A percentile compares a stretch with the other conserved stretches of the same genome.
Evolutionary conservation across 495 filamentous ascomycete genomes (phyloP).

Genomic region (Penicillium salamii): DNA sequence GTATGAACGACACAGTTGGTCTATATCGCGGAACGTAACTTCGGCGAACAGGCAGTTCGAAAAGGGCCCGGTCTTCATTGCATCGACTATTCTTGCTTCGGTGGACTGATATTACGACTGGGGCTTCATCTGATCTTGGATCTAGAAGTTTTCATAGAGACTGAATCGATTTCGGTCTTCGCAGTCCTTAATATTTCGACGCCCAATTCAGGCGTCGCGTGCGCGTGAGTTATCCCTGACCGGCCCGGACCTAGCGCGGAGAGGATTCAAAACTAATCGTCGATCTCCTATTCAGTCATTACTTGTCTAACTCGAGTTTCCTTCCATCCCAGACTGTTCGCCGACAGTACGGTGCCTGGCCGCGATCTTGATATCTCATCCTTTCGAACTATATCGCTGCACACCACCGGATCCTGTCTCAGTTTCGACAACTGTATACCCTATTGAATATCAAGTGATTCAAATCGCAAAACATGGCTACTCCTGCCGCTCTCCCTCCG

Average conservation of each 20-base stretch:
- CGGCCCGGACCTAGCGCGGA: not conserved
- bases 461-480: constrained; percentile 31
- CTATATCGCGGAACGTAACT: not conserved
- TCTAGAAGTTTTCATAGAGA: not conserved
- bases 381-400: not conserved
- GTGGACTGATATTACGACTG: not conserved
- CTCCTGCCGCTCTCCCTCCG: constrained; percentile 40
- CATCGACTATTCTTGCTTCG: not conserved
- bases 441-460: not conserved
- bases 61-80: not conserved
- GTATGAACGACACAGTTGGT: not conserved
- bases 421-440: no score
- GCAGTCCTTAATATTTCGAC: not conserved
- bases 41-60: not conserved
- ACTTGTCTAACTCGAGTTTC: not conserved
- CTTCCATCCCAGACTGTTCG: not conserved
- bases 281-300: not conserved
- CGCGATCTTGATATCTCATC: not conserved
- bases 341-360: not conserved
- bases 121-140: not conserved
- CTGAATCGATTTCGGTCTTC: not conserved
- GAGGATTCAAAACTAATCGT: constrained; percentile 3
- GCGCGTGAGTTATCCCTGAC: constrained; percentile 27
- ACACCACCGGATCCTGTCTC: not conserved
- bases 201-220: constrained; percentile 10